A percentile compares a stretch with the other conserved stretches of the same genome.
These are phyloP conservation scores for Tetrahymena borealis DNA, from an alignment of 73 alveolate species.

Conservation along the genomic window DNA sequence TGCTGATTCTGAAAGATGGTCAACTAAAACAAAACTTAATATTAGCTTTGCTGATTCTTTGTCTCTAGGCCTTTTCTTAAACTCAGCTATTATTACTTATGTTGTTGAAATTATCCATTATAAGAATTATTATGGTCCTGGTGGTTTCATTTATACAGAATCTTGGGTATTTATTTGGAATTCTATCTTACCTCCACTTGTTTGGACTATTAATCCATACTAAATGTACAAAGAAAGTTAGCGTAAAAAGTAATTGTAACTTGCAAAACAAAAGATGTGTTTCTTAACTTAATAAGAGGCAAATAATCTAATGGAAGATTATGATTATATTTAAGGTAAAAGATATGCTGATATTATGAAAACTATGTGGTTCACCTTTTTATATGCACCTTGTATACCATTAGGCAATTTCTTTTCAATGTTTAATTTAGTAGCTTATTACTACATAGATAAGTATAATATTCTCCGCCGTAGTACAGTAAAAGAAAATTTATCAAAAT, in stretches of 20 bases:
- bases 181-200: constrained; percentile 35
- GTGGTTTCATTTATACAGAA: constrained; percentile 37
- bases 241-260: neutral
- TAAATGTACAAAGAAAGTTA: neutral
- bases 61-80: constrained; percentile 26
- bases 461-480: constrained; percentile 36
- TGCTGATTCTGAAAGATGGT: constrained; percentile 36
- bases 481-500: constrained; percentile 23
- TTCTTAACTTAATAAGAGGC: constrained; percentile 42
- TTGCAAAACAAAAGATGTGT: neutral
- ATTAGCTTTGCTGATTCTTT: constrained; percentile 16
- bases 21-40: constrained; percentile 36
- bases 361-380: constrained; percentile 45
- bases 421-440: constrained; percentile 13
- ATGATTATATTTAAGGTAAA: constrained; percentile 31
- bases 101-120: constrained; percentile 24
- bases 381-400: constrained; percentile 36
- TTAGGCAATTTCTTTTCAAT: constrained; percentile 32
- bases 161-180: constrained; percentile 22
- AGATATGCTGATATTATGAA: constrained; percentile 44
- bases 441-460: constrained; percentile 29
- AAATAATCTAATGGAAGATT: constrained; percentile 30
- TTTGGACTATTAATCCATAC: constrained; percentile 38
- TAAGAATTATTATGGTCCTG: constrained; percentile 25
- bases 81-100: constrained; percentile 30